phyloP scores from a whole-genome alignment of 441 rosid genomes.

The Erodium moschatum region DNA sequence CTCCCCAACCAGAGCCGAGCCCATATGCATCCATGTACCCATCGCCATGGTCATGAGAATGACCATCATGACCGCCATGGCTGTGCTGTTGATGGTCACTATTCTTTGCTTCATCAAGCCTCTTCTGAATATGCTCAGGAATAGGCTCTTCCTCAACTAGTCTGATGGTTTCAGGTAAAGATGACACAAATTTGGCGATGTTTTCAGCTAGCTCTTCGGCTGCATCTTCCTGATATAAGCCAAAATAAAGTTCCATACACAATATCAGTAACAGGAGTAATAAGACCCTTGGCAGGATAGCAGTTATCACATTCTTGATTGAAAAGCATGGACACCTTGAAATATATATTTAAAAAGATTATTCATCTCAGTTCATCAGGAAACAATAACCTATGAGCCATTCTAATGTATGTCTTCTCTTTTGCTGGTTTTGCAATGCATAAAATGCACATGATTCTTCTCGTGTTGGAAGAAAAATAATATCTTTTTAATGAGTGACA shows the following conservation, averaged over 20 bases:
- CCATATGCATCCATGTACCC: slow-evolving; percentile 65
- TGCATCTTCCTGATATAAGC: slow-evolving; percentile 44
- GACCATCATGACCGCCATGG: slow-evolving; percentile 29
- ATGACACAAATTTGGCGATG: slow-evolving; percentile 46
- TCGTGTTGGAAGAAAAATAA: background rate
- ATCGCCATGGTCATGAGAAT: slow-evolving; percentile 25
- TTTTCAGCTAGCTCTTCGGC: slow-evolving; percentile 54
- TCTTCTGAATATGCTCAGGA: slow-evolving; percentile 54
- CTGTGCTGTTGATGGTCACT: slow-evolving; percentile 32
- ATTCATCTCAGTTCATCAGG: background rate
- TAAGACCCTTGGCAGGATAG: no score
- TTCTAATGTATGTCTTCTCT: background rate
- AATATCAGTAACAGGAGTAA: background rate
- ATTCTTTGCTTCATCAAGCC: slow-evolving; percentile 45
- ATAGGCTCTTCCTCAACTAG: slow-evolving; percentile 43
- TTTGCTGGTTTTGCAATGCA: background rate
- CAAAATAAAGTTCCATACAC: slow-evolving; percentile 3
- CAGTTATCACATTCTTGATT: background rate
- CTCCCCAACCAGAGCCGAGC: slow-evolving; percentile 60
- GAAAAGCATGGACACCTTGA: background rate
- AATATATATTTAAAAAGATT: background rate
- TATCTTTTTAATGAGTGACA: background rate
- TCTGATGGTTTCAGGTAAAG: slow-evolving; percentile 50
- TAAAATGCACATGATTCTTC: background rate
- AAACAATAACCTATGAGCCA: no score